Evolutionary conservation across 352 stramenopile genomes (phyloP).

Genomic region (Blastocystis sp.): DNA sequence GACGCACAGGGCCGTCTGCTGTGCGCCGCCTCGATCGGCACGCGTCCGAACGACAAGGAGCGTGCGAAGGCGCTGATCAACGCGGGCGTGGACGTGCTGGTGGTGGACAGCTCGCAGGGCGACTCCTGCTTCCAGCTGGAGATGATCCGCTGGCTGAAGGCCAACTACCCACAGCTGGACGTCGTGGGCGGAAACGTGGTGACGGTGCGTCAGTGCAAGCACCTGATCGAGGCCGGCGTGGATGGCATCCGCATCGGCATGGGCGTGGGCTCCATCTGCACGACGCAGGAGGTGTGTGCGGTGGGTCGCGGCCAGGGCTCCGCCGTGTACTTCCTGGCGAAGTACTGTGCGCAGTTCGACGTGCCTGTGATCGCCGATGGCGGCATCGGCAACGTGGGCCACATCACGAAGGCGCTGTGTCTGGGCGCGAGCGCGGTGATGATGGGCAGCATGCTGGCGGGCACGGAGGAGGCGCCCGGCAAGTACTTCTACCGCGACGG

Average conservation of each 20-base stretch:
- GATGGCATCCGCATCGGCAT: constrained; percentile 98
- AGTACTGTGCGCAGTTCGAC: constrained; percentile 65
- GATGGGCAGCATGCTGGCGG: constrained; percentile 97
- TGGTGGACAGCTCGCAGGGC: constrained; percentile 97
- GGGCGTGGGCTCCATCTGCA: constrained; percentile 98
- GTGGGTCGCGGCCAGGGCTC: constrained; percentile 93
- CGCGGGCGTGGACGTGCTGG: constrained; percentile 93
- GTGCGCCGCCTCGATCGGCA: constrained; percentile 93
- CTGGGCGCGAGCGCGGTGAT: constrained; percentile 93
- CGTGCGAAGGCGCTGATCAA: constrained; percentile 75
- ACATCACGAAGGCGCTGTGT: constrained; percentile 94
- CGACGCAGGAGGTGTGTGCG: constrained; percentile 87
- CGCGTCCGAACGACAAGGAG: constrained; percentile 84
- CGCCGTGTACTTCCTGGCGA: constrained; percentile 91
- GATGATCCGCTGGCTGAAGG: constrained; percentile 79
- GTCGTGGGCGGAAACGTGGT: constrained; percentile 99
- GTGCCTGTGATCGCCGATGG: constrained; percentile 96
- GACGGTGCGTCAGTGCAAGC: constrained; percentile 87
- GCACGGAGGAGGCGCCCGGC: constrained; percentile 93
- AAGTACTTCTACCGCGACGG: constrained; percentile 99
- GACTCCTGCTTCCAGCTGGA: constrained; percentile 88
- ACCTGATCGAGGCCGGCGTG: constrained; percentile 92
- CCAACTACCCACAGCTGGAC: constrained; percentile 81
- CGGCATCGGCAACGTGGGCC: constrained; percentile 89
- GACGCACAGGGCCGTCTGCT: constrained; percentile 88